These are phyloP conservation scores for Dothideomycetidae sp. DNA, from an alignment of 2,329 filamentous ascomycete genomes.

Conservation along the genomic window DNA sequence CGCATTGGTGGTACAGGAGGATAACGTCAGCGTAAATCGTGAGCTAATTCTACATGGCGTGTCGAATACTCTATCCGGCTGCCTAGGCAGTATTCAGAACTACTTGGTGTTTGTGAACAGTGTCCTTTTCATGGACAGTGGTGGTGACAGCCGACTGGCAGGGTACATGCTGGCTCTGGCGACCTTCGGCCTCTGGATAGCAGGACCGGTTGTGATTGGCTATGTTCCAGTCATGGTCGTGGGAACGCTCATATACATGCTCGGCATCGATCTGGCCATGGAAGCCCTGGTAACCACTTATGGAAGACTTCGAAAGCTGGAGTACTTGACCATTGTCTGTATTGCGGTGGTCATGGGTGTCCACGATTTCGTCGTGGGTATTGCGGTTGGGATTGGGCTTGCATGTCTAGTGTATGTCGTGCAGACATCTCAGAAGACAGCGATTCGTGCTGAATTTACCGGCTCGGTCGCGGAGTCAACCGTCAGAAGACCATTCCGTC, in stretches of 20 bases:
- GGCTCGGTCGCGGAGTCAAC: slow-evolving; percentile 84
- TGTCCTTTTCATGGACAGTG: slow-evolving; percentile 88
- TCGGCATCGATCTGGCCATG: slow-evolving; percentile 80
- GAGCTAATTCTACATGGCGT: slow-evolving; percentile 87
- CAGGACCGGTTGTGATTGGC: slow-evolving; percentile 77
- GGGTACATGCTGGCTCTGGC: slow-evolving; percentile 70
- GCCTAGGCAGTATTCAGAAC: slow-evolving; percentile 79
- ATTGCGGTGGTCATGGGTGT: slow-evolving; percentile 94
- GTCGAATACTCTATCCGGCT: slow-evolving; percentile 81
- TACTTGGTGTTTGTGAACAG: slow-evolving; percentile 97
- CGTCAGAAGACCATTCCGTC: slow-evolving; percentile 76
- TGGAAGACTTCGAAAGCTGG: slow-evolving; percentile 71
- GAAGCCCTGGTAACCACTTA: slow-evolving; percentile 83
- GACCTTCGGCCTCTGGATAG: slow-evolving; percentile 68
- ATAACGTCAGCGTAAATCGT: slow-evolving; percentile 79
- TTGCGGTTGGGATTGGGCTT: slow-evolving; percentile 78
- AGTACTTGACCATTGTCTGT: slow-evolving; percentile 76
- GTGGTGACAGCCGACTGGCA: slow-evolving; percentile 72
- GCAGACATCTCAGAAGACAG: slow-evolving; percentile 78
- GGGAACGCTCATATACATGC: slow-evolving; percentile 82
- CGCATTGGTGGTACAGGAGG: slow-evolving; percentile 78
- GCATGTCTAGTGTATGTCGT: slow-evolving; percentile 85
- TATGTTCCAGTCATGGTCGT: slow-evolving; percentile 97
- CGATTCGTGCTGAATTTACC: slow-evolving; percentile 79
- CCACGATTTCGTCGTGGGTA: slow-evolving; percentile 91